Evolutionary conservation across 73 alveolate genomes (phyloP).

Genomic region (Tetrahymena elliotti): DNA sequence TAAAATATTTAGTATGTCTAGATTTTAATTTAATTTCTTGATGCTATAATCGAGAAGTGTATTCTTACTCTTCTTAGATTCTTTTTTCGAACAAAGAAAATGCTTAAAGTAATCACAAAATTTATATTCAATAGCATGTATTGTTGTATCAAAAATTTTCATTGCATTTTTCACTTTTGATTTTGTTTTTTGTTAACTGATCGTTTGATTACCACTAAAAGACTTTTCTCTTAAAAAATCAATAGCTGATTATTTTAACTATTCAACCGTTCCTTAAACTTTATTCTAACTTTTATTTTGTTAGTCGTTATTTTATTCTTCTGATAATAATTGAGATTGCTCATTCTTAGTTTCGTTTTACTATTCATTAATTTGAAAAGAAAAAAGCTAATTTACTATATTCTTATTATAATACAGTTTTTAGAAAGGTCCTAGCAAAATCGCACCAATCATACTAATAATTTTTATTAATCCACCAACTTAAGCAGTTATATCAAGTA

Average conservation of each 20-base stretch:
- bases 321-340: neutral
- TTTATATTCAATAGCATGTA: neutral
- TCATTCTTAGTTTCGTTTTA: neutral
- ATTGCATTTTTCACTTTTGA: neutral
- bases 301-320: neutral
- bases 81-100: neutral
- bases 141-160: neutral
- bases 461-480: neutral
- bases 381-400: neutral
- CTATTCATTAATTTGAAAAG: neutral
- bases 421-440: neutral
- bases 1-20: neutral
- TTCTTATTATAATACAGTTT: neutral
- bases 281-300: too few species aligned
- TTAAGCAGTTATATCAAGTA: neutral
- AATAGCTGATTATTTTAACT: neutral
- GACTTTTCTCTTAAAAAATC: neutral
- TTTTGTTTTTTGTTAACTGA: neutral
- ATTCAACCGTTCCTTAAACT: neutral
- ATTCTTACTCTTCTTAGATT: neutral
- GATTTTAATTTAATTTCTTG: neutral
- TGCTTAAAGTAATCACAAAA: neutral
- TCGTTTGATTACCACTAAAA: neutral
- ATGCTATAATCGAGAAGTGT: neutral
- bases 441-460: neutral